Evolutionary conservation across 345 rosid genomes (phyloP).

Genomic region (Cochlearia excelsa): DNA sequence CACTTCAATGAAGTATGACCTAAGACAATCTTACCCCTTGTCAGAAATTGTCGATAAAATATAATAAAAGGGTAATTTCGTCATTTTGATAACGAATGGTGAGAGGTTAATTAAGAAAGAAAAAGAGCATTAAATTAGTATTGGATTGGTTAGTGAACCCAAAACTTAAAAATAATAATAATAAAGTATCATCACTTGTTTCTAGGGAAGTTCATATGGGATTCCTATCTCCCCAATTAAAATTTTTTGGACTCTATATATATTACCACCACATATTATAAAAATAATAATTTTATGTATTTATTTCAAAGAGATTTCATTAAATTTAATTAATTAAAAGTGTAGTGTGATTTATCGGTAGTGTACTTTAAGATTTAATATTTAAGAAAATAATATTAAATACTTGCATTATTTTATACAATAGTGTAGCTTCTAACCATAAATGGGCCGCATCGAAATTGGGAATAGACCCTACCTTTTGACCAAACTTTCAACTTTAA

Average conservation of each 20-base stretch:
- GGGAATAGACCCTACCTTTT: conserved; percentile 29
- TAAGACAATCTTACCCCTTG: conserved; percentile 39
- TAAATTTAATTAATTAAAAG: background rate
- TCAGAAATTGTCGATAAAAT: conserved; percentile 29
- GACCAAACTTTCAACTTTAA: conserved; percentile 39
- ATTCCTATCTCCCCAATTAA: conserved; percentile 33
- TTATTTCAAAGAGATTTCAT: too few relatives aligned
- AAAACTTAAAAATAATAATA: background rate
- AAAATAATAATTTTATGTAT: too few relatives aligned
- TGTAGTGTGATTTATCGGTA: conserved; percentile 12
- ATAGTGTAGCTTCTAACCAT: conserved; percentile 13
- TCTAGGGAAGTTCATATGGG: conserved; percentile 42
- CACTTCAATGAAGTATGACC: conserved; percentile 36
- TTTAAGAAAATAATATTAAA: conserved; percentile 5
- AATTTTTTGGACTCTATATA: conserved; percentile 15
- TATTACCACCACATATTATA: too few relatives aligned
- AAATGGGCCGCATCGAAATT: conserved; percentile 41
- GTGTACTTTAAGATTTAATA: conserved; percentile 13
- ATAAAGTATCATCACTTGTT: conserved; percentile 33
- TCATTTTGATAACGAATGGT: conserved; percentile 3
- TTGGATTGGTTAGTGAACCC: conserved; percentile 37
- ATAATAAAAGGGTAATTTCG: conserved; percentile 7
- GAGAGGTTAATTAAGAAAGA: conserved; percentile 3
- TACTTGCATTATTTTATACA: background rate
- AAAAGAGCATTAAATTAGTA: conserved; percentile 11